Evolutionary conservation across 129 eudicot species (phyloP).

Genomic region (Helianthus annuus): DNA sequence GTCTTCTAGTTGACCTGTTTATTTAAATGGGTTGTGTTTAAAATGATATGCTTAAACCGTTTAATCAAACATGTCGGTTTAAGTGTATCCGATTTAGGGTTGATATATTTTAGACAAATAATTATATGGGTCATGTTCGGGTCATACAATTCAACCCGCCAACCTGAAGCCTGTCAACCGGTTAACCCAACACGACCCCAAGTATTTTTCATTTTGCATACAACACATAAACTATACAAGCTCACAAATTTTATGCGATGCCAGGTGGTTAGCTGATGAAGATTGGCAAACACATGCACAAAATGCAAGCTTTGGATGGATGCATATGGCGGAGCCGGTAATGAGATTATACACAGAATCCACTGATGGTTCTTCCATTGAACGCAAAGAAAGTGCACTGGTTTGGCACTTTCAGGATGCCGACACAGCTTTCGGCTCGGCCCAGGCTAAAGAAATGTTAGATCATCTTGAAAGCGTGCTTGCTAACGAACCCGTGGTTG

Average conservation of each 20-base stretch:
- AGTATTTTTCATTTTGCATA: too few relatives aligned
- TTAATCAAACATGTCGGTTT: too few relatives aligned
- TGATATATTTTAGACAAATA: too few relatives aligned
- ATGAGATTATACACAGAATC: slow-evolving; percentile 56
- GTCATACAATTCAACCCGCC: too few relatives aligned
- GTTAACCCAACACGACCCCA: too few relatives aligned
- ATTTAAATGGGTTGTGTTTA: too few relatives aligned
- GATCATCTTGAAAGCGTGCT: slow-evolving; percentile 71
- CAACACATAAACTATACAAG: too few relatives aligned
- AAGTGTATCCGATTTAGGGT: too few relatives aligned
- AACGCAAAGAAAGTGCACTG: slow-evolving; percentile 55
- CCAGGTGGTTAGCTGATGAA: slow-evolving; percentile 46
- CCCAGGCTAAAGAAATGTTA: slow-evolving; percentile 59
- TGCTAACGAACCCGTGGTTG: slow-evolving; percentile 64
- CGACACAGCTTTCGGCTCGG: slow-evolving; percentile 52
- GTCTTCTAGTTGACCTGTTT: too few relatives aligned
- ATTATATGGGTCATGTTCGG: too few relatives aligned
- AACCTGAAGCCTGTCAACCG: too few relatives aligned
- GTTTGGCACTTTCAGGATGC: slow-evolving; percentile 65
- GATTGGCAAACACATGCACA: slow-evolving; percentile 56
- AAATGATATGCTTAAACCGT: too few relatives aligned
- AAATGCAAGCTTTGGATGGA: slow-evolving; percentile 50
- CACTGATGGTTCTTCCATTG: slow-evolving; percentile 58
- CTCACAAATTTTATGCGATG: slow-evolving; percentile 8
- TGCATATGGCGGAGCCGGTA: slow-evolving; percentile 62